Evolutionary conservation across 164 flowering plant genomes (phyloP).

Genomic region (Dillenia turbinata): DNA sequence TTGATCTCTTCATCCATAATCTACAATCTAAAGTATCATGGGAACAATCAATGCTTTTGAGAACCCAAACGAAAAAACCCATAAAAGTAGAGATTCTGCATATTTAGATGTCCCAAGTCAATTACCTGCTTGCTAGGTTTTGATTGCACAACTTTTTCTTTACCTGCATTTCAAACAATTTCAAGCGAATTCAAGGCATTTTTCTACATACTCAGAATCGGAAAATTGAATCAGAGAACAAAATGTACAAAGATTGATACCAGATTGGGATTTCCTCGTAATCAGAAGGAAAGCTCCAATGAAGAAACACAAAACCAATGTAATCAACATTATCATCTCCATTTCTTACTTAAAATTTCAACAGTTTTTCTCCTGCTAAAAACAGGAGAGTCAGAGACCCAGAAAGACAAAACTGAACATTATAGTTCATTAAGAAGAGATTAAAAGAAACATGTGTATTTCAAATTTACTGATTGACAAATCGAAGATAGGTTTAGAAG

Average conservation of each 20-base stretch:
- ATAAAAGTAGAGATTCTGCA: too few species aligned
- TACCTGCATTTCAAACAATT: slow-evolving; percentile 4
- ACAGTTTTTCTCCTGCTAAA: slow-evolving; percentile 7
- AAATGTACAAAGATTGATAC: slow-evolving; percentile 5
- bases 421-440: too few species aligned
- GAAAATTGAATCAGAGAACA: background rate
- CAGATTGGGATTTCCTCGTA: slow-evolving; percentile 20
- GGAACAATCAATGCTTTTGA: slow-evolving; percentile 22
- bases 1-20: too few species aligned
- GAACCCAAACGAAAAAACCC: background rate
- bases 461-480: too few species aligned
- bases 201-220: background rate
- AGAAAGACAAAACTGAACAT: background rate
- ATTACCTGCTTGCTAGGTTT: slow-evolving; percentile 13
- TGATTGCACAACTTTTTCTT: slow-evolving; percentile 7
- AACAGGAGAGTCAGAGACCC: background rate
- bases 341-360: slow-evolving; percentile 17
- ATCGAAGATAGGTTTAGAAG: too few species aligned
- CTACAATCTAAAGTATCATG: background rate
- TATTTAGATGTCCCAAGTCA: background rate
- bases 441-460: too few species aligned
- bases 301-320: slow-evolving; percentile 36
- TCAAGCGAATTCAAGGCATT: background rate
- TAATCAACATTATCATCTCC: slow-evolving; percentile 28
- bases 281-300: slow-evolving; percentile 36